These are phyloP conservation scores for Abrus pulchellus DNA, from an alignment of 306 rosid genomes.

Conservation along the genomic window DNA sequence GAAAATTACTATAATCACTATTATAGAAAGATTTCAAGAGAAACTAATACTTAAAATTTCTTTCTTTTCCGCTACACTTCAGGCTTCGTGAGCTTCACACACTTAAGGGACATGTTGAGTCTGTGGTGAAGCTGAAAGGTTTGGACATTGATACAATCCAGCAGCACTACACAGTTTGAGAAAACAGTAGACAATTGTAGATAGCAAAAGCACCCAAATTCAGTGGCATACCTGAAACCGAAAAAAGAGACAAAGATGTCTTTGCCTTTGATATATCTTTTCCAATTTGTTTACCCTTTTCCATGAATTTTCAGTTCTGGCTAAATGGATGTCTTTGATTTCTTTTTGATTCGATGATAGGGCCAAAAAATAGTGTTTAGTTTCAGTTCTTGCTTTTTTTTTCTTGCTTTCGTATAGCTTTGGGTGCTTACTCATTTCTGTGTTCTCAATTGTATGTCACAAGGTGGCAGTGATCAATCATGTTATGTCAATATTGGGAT, in stretches of 20 bases:
- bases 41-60: background rate
- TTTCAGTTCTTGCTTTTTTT: constrained; percentile 39
- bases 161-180: constrained; percentile 96
- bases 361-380: constrained; percentile 50
- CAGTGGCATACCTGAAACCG: constrained; percentile 35
- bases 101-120: constrained; percentile 97
- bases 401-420: constrained; percentile 25
- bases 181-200: constrained; percentile 31
- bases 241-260: constrained; percentile 33
- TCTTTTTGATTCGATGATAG: constrained; percentile 44
- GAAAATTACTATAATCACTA: background rate
- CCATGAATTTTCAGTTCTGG: constrained; percentile 55
- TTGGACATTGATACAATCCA: constrained; percentile 92
- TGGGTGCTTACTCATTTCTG: constrained; percentile 40
- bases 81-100: constrained; percentile 98
- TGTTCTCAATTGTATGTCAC: constrained; percentile 31
- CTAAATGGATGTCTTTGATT: constrained; percentile 51
- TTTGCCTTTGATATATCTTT: constrained; percentile 50
- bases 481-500: constrained; percentile 34
- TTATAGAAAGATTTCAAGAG: background rate
- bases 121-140: constrained; percentile 97
- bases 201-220: constrained; percentile 44
- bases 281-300: constrained; percentile 38
- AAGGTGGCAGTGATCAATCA: constrained; percentile 23
- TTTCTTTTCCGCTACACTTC: constrained; percentile 20